Base-by-base conservation (phyloP, 805 yeast genomes). In the Cyberlindnera xylosilytica region DNA sequence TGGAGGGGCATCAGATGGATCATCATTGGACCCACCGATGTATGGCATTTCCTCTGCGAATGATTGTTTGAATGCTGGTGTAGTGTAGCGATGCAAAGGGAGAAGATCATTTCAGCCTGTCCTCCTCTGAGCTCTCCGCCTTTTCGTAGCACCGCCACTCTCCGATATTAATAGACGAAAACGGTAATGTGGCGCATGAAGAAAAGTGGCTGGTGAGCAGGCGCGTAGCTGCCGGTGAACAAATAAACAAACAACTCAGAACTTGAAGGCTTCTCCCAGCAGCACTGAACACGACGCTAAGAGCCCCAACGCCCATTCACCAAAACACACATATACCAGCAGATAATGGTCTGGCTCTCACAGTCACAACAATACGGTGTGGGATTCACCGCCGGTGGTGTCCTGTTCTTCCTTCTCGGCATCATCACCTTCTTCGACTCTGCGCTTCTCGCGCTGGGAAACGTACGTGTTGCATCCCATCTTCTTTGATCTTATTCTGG, bases 381-480 rank as follows among this genome's bases (percentile, higher is more conserved):
- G 16, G 96, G 87, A 3, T 83, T 89, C 71, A 87, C 96, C 4
- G 89, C 95, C 15, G 85, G 83, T 26, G 96, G 81, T 64, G 60
- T 37, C 62, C 52, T 36, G 20, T 82, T 88, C 59, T 85, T 93
- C 63, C 57, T 87, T 4, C 68, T 91, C 17, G 99, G 99, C 6
- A 74, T 91, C 23, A 55, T 89, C 56, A 78, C 96, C 15, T 79
- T 91, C 50, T 93, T 93, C 58, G 97, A 93, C 60, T 72, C 95
- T 8, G 90, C 95, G 0, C 70, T 91, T 28, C 71, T 91, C 46
- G 96, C 97, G 1, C 73, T 93, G 58, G 98, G 98, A 15, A 91
- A 93, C 61, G 75, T 77, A 39, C 60, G 88, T 36, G 85, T 39
- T 16, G 4, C 24, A n/a, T n/a, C n/a, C n/a, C n/a, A n/a, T n/a